Evolutionary conservation across 2,329 filamentous ascomycete species (phyloP).

Genomic region (Mycosphaerella sp.): DNA sequence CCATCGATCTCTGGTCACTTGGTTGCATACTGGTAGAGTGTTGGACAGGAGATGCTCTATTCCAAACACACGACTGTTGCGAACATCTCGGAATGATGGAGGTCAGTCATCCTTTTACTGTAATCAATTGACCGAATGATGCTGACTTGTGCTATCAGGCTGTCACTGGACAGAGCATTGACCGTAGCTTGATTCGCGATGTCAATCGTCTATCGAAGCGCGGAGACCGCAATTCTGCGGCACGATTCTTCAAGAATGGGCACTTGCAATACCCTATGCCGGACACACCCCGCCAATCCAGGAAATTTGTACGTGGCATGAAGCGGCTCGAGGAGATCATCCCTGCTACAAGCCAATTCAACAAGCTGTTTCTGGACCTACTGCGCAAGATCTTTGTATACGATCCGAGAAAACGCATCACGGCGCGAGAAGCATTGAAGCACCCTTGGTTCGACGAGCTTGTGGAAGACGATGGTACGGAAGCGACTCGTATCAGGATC

Average conservation of each 20-base stretch:
- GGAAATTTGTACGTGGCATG: constrained; percentile 64
- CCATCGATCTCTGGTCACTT: constrained; percentile 65
- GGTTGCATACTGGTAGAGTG: constrained; percentile 64
- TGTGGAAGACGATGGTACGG: constrained; percentile 60
- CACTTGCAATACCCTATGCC: constrained; percentile 58
- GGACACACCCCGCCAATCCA: constrained; percentile 57
- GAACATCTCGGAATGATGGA: constrained; percentile 68
- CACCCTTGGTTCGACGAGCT: constrained; percentile 62
- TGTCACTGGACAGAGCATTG: constrained; percentile 31
- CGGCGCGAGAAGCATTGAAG: constrained; percentile 58
- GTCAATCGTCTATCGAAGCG: constrained; percentile 28
- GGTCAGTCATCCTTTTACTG: constrained; percentile 24
- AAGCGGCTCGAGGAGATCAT: constrained; percentile 58
- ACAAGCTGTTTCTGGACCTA: constrained; percentile 57
- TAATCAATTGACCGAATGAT: background rate
- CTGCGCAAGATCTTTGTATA: constrained; percentile 60
- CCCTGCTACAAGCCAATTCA: constrained; percentile 52
- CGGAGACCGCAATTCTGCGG: constrained; percentile 28
- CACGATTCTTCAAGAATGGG: constrained; percentile 35
- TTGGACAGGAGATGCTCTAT: constrained; percentile 61
- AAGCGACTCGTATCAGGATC: constrained; percentile 51
- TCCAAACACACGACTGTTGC: constrained; percentile 63
- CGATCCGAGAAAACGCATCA: constrained; percentile 59
- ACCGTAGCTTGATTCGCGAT: constrained; percentile 32
- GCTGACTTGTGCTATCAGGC: constrained; percentile 18